Base-by-base conservation (phyloP, 352 stramenopile genomes). In the Globisporangium iwayamae region DNA sequence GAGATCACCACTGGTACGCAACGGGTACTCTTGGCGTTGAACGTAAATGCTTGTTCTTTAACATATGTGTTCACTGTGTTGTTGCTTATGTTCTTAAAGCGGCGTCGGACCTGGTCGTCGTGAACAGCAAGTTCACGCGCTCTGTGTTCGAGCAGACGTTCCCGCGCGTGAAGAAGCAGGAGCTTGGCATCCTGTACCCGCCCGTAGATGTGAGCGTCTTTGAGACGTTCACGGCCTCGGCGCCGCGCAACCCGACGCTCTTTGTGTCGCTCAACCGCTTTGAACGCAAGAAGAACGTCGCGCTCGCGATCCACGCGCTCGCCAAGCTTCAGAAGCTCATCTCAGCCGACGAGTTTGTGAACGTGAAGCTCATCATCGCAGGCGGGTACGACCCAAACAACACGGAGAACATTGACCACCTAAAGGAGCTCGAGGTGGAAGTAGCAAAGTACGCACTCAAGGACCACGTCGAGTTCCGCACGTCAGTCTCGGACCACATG, bases 241-340 rank as follows among this genome's bases (percentile, higher is more conserved):
- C 74, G 9, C 63, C 70, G 1, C 77, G 77, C 38, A 66, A 87
- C 32, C 43, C 80, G 6, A 68, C 65, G 9, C 68, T 93, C 8
- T 96, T 99, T 62, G 87, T 99, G 20, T 99, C 96, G 32, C 73
- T 99, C 59, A 99, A 99, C 80, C 86, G 97, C 41, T 99, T 98
- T 66, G 97, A 99, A 78, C 83, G 96, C 14, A 99, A 99, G 88
- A 99, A 99, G 81, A 98, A 98, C 68, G 83, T 99, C 25, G 85
- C 79, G 34, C 73, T 99, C 6, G 90, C 89, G 16, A 85, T 98
- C 65, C 71, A 93, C 53, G 87, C 89, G 36, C 76, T 97, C 30
- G 79, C 76, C 3, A 63, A 85, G 54, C 68, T 96, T 22, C 73
- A 85, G 43, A 51, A 43, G 10, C 71, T 71, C 32, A 60, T 93